Base-by-base conservation (phyloP, 73 alveolate genomes). In the Blepharisma stoltei region DNA sequence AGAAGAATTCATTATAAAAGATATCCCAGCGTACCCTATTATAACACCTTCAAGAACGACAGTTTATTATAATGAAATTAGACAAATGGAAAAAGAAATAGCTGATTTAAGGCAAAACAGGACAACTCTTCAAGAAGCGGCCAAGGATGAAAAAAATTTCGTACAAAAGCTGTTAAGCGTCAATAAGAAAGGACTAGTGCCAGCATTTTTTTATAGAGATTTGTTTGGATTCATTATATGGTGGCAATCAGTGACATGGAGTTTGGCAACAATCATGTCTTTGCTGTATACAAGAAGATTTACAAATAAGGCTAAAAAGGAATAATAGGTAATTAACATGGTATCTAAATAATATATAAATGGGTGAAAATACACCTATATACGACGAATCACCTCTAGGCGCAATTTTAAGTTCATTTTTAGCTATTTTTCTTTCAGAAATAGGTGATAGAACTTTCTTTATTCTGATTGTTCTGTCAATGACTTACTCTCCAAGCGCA, bases 371-470 rank as follows among this genome's bases (percentile, higher is more conserved):
- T 32, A 32, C 41, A 32, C 41, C 41, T 32, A 32, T 32, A 32
- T 32, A 32, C 3, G 41, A 32, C 41, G 41, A 32, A 32, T 32
- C 41, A 1, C 14, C 18, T 60, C 3, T 60, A 8, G 73, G 23
- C 73, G 23, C 78, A 47, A 43, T 76, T 54, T n/a, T 50, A 14
- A 49, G 78, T 11, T 45, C 71, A 0, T 76, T 76, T 54, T 43
- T 76, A 23, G 38, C 83, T 38, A 54, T 68, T 6, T 6, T 68
- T 14, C 54, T 76, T 23, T 76, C 83, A 18, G 83, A 76, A 54
- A 37, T 76, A 21, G 83, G 83, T 21, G 83, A 76, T 6, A 76
- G 50, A 9, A 76, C 83, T 47, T 76, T 76, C 32, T 46, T 76
- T 38, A 45, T 54, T 46, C 44, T 78, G 27, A 78, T 78, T 9